Evolutionary conservation across 2,329 filamentous ascomycete genomes (phyloP).

Genomic region (Verticillium klebahnii): DNA sequence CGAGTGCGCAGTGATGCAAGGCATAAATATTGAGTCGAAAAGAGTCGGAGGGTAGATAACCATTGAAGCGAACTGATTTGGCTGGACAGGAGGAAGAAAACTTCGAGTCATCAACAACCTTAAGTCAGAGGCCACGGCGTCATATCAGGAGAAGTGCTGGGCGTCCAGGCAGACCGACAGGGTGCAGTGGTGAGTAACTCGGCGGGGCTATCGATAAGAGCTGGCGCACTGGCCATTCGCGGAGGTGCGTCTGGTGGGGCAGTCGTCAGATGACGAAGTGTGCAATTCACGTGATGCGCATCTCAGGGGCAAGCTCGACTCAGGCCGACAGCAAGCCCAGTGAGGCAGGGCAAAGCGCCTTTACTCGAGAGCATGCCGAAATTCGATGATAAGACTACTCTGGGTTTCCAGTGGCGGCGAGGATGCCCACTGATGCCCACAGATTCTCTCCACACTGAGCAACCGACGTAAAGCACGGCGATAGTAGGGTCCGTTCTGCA

Average conservation of each 20-base stretch:
- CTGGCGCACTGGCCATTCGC: conserved; percentile 11
- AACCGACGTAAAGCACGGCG: neutral
- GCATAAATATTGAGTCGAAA: conserved; percentile 2
- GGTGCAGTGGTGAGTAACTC: conserved; percentile 8
- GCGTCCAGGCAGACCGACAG: neutral
- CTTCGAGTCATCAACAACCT: conserved; percentile 8
- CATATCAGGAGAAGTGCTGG: neutral
- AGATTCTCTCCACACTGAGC: no score
- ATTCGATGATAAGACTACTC: no score
- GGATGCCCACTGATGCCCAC: no score
- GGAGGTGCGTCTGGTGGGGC: neutral
- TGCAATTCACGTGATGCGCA: neutral
- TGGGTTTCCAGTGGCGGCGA: no score
- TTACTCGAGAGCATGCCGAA: no score
- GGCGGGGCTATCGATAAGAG: conserved; percentile 16
- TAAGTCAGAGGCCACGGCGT: conserved; percentile 5
- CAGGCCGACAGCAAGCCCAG: neutral
- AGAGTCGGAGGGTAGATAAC: conserved; percentile 4
- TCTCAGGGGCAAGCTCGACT: neutral
- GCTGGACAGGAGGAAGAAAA: neutral
- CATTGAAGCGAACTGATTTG: neutral
- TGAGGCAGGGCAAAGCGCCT: no score
- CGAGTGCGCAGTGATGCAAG: neutral
- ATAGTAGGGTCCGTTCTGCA: neutral
- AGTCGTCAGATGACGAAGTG: neutral